phyloP scores from a whole-genome alignment of 192 early-diverging fungal genomes.

The Coemansia sp. region DNA sequence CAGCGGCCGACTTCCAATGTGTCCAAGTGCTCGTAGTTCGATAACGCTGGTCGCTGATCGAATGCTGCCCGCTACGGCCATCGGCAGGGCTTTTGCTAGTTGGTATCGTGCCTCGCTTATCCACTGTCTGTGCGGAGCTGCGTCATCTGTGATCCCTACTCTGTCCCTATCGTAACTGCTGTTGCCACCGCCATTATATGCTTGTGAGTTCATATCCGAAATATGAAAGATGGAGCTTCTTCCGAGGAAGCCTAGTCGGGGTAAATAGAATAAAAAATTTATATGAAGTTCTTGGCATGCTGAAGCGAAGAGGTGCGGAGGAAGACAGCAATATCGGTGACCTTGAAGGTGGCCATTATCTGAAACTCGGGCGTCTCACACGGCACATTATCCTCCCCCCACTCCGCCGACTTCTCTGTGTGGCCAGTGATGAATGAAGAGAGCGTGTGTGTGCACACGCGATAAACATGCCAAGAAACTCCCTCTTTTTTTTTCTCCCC shows the following conservation, averaged over 20 bases:
- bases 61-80: slow-evolving; percentile 61
- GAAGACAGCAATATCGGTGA: neutral
- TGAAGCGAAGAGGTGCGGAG: neutral
- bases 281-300: neutral
- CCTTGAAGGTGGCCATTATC: neutral
- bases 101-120: slow-evolving; percentile 29
- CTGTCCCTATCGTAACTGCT: neutral
- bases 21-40: slow-evolving; percentile 65
- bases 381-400: neutral
- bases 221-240: neutral
- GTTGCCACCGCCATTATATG: neutral
- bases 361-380: neutral
- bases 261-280: neutral
- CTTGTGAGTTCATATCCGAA: slow-evolving; percentile 2
- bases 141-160: neutral
- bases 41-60: slow-evolving; percentile 64
- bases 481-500: neutral
- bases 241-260: neutral
- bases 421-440: neutral
- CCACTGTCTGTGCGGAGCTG: slow-evolving; percentile 16
- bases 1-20: slow-evolving; percentile 60
- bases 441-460: neutral
- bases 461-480: neutral
- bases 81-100: slow-evolving; percentile 52
- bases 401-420: neutral